Percentiles rank a stretch among this genome's conserved stretches.
Evolutionary conservation across 164 flowering plant species (phyloP).

Genomic region (Magnolia kwangsiensis): DNA sequence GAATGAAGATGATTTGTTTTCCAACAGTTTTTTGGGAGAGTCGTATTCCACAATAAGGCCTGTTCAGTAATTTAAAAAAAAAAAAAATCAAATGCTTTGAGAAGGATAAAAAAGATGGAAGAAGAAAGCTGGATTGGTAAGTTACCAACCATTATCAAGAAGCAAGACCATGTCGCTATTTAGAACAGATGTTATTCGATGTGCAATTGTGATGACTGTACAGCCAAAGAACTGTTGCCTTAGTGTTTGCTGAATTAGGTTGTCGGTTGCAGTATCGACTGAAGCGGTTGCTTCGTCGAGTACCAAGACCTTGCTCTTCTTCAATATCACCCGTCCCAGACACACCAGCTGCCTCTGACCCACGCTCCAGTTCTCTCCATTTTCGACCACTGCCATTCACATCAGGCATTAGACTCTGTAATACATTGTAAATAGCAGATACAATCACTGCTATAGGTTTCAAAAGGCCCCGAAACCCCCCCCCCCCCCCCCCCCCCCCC

Average conservation of each 20-base stretch:
- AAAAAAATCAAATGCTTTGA: neutral
- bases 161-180: constrained; percentile 76
- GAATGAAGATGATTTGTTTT: constrained; percentile 58
- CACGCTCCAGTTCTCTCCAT: constrained; percentile 95
- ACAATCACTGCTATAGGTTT: neutral
- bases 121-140: neutral
- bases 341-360: constrained; percentile 89
- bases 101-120: neutral
- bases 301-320: constrained; percentile 72
- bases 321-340: constrained; percentile 75
- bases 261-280: constrained; percentile 86
- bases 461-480: neutral
- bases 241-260: constrained; percentile 68
- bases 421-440: no score
- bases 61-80: constrained; percentile 21
- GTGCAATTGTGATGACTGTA: constrained; percentile 76
- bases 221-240: constrained; percentile 52
- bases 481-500: no score
- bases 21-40: constrained; percentile 51
- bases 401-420: neutral
- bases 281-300: constrained; percentile 95
- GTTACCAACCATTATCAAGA: constrained; percentile 52
- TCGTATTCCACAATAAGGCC: constrained; percentile 62
- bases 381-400: constrained; percentile 55
- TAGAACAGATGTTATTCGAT: constrained; percentile 69